A percentile compares a stretch with the other conserved stretches of the same genome.
Evolutionary conservation across 345 rosid species (phyloP).

Genomic region (Salix caprea): DNA sequence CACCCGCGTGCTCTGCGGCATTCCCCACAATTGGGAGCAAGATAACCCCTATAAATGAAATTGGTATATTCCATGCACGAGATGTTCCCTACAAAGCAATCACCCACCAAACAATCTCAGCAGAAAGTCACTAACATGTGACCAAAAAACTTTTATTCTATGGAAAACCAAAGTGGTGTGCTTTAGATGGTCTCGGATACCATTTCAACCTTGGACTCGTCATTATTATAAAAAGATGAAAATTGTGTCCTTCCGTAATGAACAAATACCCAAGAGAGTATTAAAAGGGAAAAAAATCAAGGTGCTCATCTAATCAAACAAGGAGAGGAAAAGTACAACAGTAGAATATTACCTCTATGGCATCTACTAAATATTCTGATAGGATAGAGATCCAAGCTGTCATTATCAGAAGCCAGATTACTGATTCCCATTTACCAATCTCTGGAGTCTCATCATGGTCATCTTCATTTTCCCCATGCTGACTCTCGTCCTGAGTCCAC

Average conservation of each 20-base stretch:
- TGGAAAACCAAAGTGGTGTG: background rate
- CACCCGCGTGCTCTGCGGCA: constrained; percentile 96
- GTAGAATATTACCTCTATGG: constrained; percentile 56
- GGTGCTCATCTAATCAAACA: background rate
- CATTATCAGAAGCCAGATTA: constrained; percentile 79
- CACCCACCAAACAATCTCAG: background rate
- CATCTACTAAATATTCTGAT: constrained; percentile 86
- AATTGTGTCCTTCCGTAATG: background rate
- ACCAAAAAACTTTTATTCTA: background rate
- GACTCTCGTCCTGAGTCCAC: constrained; percentile 53
- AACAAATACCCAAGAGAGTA: background rate
- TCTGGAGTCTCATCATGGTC: constrained; percentile 64
- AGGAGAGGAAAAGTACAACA: background rate
- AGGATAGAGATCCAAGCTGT: constrained; percentile 87
- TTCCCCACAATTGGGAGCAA: constrained; percentile 96
- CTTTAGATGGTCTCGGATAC: background rate
- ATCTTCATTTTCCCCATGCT: constrained; percentile 32
- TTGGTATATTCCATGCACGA: constrained; percentile 62
- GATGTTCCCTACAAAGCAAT: constrained; percentile 68
- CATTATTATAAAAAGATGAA: background rate
- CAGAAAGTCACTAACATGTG: background rate
- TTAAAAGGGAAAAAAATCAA: background rate
- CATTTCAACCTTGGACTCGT: background rate
- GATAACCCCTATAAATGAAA: constrained; percentile 86
- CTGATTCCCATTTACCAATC: constrained; percentile 74